Evolutionary conservation across 2,329 filamentous ascomycete species (phyloP).

Genomic region (Esteya vermicola): DNA sequence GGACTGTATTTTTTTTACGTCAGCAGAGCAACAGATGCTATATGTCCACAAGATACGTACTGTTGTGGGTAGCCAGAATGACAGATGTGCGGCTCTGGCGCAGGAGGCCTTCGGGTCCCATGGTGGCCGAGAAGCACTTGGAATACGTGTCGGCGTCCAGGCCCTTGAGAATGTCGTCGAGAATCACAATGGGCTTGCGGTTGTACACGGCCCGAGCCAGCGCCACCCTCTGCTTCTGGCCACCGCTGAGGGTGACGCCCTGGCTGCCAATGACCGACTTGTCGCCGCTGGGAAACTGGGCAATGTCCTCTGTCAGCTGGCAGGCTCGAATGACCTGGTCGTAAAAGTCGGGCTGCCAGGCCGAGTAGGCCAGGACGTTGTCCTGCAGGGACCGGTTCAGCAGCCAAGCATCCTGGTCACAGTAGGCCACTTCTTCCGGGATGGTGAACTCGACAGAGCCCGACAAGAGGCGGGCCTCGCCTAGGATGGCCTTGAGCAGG

Average conservation of each 20-base stretch:
- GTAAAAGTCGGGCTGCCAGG: constrained; percentile 15
- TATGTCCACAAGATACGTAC: too few species aligned
- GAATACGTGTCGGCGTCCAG: constrained; percentile 29
- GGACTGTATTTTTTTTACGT: not conserved
- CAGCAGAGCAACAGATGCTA: not conserved
- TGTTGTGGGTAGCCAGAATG: constrained; percentile 26
- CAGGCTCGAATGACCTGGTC: constrained; percentile 14
- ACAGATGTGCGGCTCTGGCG: constrained; percentile 22
- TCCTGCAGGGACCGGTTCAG: constrained; percentile 22
- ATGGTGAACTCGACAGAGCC: constrained; percentile 13
- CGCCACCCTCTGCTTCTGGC: constrained; percentile 15
- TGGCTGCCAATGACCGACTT: constrained; percentile 12
- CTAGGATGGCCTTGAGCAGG: constrained; percentile 21
- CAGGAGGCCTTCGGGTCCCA: constrained; percentile 26
- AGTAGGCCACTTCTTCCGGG: constrained; percentile 20
- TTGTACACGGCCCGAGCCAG: constrained; percentile 31
- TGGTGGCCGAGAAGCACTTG: constrained; percentile 24
- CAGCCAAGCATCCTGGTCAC: constrained; percentile 28
- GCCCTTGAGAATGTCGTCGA: constrained; percentile 32
- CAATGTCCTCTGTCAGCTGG: constrained; percentile 14
- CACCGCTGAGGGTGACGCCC: constrained; percentile 14
- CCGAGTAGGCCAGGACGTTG: constrained; percentile 20
- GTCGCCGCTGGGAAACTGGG: constrained; percentile 12
- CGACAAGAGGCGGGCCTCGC: constrained; percentile 15
- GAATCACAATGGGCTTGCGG: constrained; percentile 20